Base-by-base conservation (phyloP, 495 filamentous ascomycete species). In the Diplogelasinospora grovesii region DNA sequence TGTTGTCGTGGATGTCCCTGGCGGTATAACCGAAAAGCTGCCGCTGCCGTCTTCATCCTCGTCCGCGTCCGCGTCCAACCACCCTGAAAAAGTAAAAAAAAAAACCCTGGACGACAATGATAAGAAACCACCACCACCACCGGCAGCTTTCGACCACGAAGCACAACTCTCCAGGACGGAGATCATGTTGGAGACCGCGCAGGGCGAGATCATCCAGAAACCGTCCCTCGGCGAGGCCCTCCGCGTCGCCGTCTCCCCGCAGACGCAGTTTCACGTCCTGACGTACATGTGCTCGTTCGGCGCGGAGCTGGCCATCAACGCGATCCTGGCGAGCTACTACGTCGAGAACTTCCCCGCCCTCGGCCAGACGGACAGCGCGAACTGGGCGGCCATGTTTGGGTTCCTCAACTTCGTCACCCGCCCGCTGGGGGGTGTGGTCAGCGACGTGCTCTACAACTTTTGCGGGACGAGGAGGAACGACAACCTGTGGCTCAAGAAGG, bases 351-450 rank as follows among this genome's bases (percentile, higher is more conserved):
- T 93, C 69, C 78, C 81, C 1, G 34, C 57, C 9, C 79, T 94
- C 33, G 75, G 75, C 4, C 85, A 89, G 58, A 89, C 86, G 7
- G 61, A 70, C 18, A 77, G 82, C 5, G 78, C 84, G 2, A 73
- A 77, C 49, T 93, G 83, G 81, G 85, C 86, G 0, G 85, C 89
- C 39, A 90, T 93, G 80, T 95, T 93, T 56, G 89, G 89, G 8
- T 80, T 95, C 35, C 66, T 95, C 20, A 94, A 95, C 60, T 65
- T 90, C 23, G 59, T 83, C 39, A 84, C 75, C 39, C 75, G 89
- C 1, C 89, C 89, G 0, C 50, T 77, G 0, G 89, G 89, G 30
- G 89, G 89, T 1, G 70, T 85, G 11, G 44, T 87, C 9, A 71
- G 77, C 2, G 89, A 95, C 46, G 18, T 82, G n/a, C 53, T 89